Base-by-base conservation (phyloP, 441 rosid species). In the Eruca vesicaria region DNA sequence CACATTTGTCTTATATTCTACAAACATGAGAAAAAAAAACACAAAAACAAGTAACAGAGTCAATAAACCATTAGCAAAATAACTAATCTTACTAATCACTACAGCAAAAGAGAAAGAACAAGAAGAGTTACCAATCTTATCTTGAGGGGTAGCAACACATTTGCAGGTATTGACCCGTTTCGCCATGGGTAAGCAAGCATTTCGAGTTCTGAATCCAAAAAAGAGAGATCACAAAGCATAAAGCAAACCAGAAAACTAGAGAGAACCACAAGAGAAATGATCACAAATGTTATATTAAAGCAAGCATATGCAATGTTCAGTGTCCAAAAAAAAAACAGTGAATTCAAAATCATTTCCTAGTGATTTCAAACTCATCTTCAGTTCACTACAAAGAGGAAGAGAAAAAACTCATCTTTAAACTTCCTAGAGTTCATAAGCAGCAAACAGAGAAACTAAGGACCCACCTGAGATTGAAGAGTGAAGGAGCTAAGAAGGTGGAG, bases 1-100 rank as follows among this genome's bases (percentile, higher is more conserved):
- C 29, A 96, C 98, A n/a, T 83, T 86, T 1, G 98, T 96, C 86
- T 79, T 91, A 88, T 86, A 91, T 56, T 85, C 98, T 91, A 85
- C 20, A 80, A 77, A 9, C 6, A 45, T 15, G 2, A 63, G 55
- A 63, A 52, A 9, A 60, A 48, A 57, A 67, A 55, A 60, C 21
- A 33, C 62, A 43, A 2, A 4, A 14, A 11, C 18, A 52, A 52
- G 9, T 6, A 6, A 32, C 1, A 6, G 7, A 52, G 52, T 43
- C 41, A 6, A 57, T 15, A 14, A 21, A 66, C 35, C 41, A 58
- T 29, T 16, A 23, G 36, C 26, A 14, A 58, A 23, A 23, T 23
- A 23, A 23, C 26, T 3, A 23, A 23, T 23, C 26, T 23, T 23
- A 1, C 26, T 23, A 23, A 23, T 23, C 26, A 23, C 26, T 3